Evolutionary conservation across 148 eudicot species (phyloP).

Genomic region (Cornus controversa): DNA sequence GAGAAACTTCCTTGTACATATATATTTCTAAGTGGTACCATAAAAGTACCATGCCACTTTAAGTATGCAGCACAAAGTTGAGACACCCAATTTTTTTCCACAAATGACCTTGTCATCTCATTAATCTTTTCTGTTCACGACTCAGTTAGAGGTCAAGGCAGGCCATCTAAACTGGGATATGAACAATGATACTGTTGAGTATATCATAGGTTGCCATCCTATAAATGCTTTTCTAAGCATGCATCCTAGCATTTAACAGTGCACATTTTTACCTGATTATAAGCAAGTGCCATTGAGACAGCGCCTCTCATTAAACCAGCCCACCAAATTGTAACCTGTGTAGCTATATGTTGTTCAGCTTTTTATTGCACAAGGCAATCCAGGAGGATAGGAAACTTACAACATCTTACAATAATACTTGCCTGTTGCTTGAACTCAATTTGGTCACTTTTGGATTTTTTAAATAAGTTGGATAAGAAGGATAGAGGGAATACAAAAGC

Average conservation of each 20-base stretch:
- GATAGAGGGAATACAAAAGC: slow-evolving; percentile 61
- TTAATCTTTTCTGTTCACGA: background rate
- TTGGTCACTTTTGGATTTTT: slow-evolving; percentile 24
- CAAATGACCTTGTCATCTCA: background rate
- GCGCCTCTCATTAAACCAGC: slow-evolving; percentile 73
- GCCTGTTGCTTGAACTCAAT: slow-evolving; percentile 51
- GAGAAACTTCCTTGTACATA: too few species aligned
- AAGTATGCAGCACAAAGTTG: too few species aligned
- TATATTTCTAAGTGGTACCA: too few species aligned
- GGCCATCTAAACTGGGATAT: background rate
- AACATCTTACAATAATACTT: background rate
- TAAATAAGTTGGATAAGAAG: slow-evolving; percentile 40
- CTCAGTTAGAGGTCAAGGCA: background rate
- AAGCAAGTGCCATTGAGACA: slow-evolving; percentile 70
- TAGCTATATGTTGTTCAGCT: background rate
- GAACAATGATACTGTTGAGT: background rate
- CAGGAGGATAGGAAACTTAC: background rate
- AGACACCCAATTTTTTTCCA: too few species aligned
- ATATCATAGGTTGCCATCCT: background rate
- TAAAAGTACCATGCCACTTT: too few species aligned
- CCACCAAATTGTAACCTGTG: slow-evolving; percentile 61
- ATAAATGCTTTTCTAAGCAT: background rate
- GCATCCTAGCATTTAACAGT: background rate
- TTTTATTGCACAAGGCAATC: background rate
- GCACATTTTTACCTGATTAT: slow-evolving; percentile 42